These are phyloP conservation scores for Calocybe cyanea DNA, from an alignment of 768 basidiomycete genomes.

Conservation along the genomic window DNA sequence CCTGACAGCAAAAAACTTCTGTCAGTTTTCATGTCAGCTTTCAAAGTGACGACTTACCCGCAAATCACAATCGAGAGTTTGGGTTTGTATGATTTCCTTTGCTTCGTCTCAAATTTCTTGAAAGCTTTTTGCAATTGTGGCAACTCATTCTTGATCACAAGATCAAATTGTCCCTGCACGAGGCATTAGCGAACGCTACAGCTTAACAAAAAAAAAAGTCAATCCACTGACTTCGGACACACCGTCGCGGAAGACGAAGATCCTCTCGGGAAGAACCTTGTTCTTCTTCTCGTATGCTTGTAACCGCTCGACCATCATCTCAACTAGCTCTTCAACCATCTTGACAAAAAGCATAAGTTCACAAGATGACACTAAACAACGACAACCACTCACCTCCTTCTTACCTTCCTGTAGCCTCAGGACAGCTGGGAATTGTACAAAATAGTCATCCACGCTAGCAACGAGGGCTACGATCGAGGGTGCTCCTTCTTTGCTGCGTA, in stretches of 20 bases:
- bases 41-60: slow-evolving; percentile 33
- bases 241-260: slow-evolving; percentile 77
- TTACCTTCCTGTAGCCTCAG: neutral
- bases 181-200: neutral
- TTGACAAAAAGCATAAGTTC: slow-evolving; percentile 23
- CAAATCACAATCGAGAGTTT: slow-evolving; percentile 72
- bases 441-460: slow-evolving; percentile 64
- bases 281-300: slow-evolving; percentile 53
- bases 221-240: slow-evolving; percentile 62
- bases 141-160: slow-evolving; percentile 56
- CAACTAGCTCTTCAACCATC: slow-evolving; percentile 67
- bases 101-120: slow-evolving; percentile 40
- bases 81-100: slow-evolving; percentile 51
- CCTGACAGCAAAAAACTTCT: slow-evolving; percentile 16
- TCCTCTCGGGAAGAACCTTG: slow-evolving; percentile 56
- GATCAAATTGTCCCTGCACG: slow-evolving; percentile 69
- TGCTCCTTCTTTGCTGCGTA: slow-evolving; percentile 61
- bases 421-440: slow-evolving; percentile 74
- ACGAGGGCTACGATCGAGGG: slow-evolving; percentile 85
- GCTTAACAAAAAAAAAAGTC: neutral
- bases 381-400: neutral
- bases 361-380: no score
- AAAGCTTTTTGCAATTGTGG: slow-evolving; percentile 61
- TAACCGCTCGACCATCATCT: slow-evolving; percentile 73
- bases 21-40: neutral